These are phyloP conservation scores for Leishmania mexicana DNA, from an alignment of 208 protist species.

Conservation along the genomic window DNA sequence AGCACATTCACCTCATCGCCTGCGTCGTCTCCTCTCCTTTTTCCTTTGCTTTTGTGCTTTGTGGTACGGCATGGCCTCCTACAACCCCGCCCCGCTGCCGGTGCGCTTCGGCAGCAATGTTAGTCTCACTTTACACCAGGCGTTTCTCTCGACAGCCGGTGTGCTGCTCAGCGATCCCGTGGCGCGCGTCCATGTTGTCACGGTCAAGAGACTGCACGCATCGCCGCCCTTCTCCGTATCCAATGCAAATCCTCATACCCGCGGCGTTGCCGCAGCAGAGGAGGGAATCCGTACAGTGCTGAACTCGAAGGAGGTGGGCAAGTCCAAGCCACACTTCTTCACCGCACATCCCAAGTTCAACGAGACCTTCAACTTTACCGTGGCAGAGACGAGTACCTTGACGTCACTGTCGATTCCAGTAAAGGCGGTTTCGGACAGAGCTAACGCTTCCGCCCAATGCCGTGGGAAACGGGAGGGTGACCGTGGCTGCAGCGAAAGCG, in stretches of 20 bases:
- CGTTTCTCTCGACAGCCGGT: conserved; percentile 72
- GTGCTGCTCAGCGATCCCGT: conserved; percentile 78
- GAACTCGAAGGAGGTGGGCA: conserved; percentile 43
- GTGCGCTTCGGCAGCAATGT: conserved; percentile 76
- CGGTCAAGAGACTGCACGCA: conserved; percentile 47
- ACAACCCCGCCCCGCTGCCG: conserved; percentile 35
- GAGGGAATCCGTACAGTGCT: conserved; percentile 32
- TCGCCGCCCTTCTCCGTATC: neutral
- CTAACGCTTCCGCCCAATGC: neutral
- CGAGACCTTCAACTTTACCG: conserved; percentile 50
- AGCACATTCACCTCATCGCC: neutral
- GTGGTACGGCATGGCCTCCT: conserved; percentile 9
- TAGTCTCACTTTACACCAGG: conserved; percentile 72
- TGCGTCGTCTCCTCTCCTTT: neutral
- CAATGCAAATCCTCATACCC: neutral
- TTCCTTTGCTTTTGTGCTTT: neutral
- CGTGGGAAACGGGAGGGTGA: conserved; percentile 8
- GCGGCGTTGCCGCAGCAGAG: neutral
- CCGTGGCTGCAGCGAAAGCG: conserved; percentile 7
- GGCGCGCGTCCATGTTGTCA: conserved; percentile 66
- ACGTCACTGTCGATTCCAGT: conserved; percentile 34
- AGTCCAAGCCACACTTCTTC: conserved; percentile 48
- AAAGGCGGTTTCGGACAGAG: neutral
- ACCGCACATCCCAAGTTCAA: conserved; percentile 55
- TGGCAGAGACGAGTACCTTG: conserved; percentile 42